Evolutionary conservation across 768 basidiomycete species (phyloP), one percentile per base, ranked within the genome.

Genomic region (Hygrocybe coccinea): DNA sequence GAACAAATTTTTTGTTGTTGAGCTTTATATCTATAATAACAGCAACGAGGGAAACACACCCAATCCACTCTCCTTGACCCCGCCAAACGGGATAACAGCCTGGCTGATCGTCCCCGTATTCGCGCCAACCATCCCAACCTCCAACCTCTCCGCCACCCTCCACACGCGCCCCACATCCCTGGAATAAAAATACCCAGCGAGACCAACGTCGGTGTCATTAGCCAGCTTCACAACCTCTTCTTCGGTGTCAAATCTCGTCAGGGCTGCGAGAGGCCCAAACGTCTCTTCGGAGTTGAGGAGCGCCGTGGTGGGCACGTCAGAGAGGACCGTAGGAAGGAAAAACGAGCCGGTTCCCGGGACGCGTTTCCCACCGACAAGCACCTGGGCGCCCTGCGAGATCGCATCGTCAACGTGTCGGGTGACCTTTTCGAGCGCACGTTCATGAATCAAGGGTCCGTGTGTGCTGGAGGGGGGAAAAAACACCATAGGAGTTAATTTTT

Each of bases 121-220:
- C 47, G 80, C 77, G 33, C 89, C 91, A 21, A 95, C 91, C 81
- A 82, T 97, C 4, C 95, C 95, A 5, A 95, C 92, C 71, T 99
- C 92, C 25, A 98, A 76, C 60, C 79, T 87, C 75, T 97, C 97
- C 14, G 95, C 92, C 15, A 99, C 94, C 39, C 95, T 81, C 90
- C 91, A 97, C 41, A 91, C 86, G 37, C 95, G 74, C 2, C 91
- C 89, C 5, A 97, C 77, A 66, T 98, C 95, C 61, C 80, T 66
- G 37, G 79, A 80, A 77, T 85, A 99, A 77, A 98, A 95, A 73
- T 97, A 97, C 4, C 94, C 95, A 17, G 95, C 93, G 21, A 99
- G 77, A 0, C 97, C 97, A 24, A 89, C 82, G 17, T 89, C 82
- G 1, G 85, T 79, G 62, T 81, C 74, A 70, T 99, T 98, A 33